phyloP scores from a whole-genome alignment of 208 protist species.

The Vickermania spadyakhi region DNA sequence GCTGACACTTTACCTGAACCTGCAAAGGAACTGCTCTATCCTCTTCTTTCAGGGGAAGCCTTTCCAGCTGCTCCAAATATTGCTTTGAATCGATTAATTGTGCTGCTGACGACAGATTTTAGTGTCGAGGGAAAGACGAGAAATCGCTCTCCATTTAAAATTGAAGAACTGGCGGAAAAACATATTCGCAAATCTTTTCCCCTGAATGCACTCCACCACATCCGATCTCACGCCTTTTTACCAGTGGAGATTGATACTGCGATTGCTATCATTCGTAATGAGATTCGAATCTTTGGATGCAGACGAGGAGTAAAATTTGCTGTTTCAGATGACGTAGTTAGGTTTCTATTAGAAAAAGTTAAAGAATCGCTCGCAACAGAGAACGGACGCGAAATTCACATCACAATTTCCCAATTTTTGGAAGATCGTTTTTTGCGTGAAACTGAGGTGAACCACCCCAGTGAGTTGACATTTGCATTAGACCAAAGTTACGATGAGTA shows the following conservation, averaged over 20 bases:
- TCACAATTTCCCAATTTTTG: no score
- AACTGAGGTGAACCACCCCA: no score
- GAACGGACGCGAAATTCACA: no score
- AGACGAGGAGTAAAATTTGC: not conserved
- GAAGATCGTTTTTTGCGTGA: no score
- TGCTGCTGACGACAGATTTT: slow-evolving; percentile 76
- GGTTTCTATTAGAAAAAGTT: no score
- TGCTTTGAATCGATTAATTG: slow-evolving; percentile 21
- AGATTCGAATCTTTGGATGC: not conserved
- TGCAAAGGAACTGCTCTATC: slow-evolving; percentile 38
- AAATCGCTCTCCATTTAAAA: not conserved
- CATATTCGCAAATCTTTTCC: not conserved
- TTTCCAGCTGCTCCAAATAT: slow-evolving; percentile 36
- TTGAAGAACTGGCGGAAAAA: not conserved
- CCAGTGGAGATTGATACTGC: not conserved
- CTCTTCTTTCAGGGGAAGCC: slow-evolving; percentile 28
- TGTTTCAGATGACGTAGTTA: not conserved
- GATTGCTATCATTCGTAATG: not conserved
- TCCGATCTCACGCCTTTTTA: not conserved
- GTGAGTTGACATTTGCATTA: no score
- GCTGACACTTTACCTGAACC: slow-evolving; percentile 31
- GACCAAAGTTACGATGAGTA: no score
- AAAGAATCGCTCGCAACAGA: no score
- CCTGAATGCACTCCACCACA: slow-evolving; percentile 15
- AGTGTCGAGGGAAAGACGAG: slow-evolving; percentile 29